Percentiles rank a stretch among this genome's conserved stretches.
Conservation (phyloP, 441 rosid species). For the Bruguiera hainesii region DNA sequence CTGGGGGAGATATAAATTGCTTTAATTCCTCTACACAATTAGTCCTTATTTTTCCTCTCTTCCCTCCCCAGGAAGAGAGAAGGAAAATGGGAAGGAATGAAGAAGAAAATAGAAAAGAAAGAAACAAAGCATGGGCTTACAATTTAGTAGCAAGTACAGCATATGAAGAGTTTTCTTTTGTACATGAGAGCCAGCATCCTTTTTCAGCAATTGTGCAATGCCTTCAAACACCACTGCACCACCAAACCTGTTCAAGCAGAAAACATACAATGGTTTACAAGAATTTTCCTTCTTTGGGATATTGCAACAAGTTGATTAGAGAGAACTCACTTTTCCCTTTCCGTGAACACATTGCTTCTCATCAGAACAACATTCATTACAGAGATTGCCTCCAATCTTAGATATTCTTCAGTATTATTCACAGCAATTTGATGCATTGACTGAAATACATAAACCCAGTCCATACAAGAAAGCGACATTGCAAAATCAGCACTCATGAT, state of each 20-base stretch:
- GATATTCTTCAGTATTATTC: conserved; percentile 46
- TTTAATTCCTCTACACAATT: no score
- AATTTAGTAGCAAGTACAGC: conserved; percentile 64
- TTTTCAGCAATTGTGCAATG: conserved; percentile 52
- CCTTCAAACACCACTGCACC: conserved; percentile 41
- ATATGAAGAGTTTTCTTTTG: conserved; percentile 67
- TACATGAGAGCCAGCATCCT: conserved; percentile 51
- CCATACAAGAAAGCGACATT: conserved; percentile 36
- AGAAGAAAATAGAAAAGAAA: conserved; percentile 7
- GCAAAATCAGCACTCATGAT: conserved; percentile 23
- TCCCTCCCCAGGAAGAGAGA: neutral
- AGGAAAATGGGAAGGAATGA: neutral
- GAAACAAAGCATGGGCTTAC: conserved; percentile 38
- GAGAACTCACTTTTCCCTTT: conserved; percentile 65
- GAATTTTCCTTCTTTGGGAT: conserved; percentile 3
- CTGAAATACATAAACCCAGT: conserved; percentile 61
- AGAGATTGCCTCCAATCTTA: conserved; percentile 65
- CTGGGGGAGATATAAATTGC: no score
- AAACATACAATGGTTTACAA: conserved; percentile 12
- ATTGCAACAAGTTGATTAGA: conserved; percentile 6
- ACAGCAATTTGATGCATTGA: conserved; percentile 47
- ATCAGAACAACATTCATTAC: conserved; percentile 73
- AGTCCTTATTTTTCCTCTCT: no score
- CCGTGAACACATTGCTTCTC: conserved; percentile 53
- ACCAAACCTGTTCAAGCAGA: conserved; percentile 50